phyloP scores from a whole-genome alignment of 768 basidiomycete species.

The Tricholoma terreum region DNA sequence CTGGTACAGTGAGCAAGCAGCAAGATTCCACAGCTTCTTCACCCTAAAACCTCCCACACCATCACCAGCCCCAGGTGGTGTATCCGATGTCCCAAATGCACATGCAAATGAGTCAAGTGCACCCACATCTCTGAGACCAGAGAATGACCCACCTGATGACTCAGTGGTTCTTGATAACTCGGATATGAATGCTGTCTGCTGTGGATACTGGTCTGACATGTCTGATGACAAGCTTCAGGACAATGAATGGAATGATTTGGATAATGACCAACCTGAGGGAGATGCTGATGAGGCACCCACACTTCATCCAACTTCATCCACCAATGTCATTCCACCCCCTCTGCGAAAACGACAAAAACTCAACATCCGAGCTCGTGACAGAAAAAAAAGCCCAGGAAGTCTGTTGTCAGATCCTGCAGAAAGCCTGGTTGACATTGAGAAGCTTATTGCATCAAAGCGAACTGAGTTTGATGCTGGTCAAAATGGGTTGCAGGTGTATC shows the following conservation, averaged over 20 bases:
- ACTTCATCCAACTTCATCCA: conserved; percentile 4
- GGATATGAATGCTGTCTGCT: neutral
- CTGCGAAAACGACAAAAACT: conserved; percentile 9
- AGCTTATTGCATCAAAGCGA: conserved; percentile 12
- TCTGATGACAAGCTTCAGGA: neutral
- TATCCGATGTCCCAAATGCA: neutral
- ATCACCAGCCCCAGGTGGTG: neutral
- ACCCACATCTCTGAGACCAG: too few relatives aligned
- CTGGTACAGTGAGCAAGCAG: neutral
- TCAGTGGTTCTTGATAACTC: neutral
- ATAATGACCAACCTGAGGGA: neutral
- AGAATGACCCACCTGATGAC: neutral
- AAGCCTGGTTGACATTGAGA: conserved; percentile 8
- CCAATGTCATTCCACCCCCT: conserved; percentile 2
- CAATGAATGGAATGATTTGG: too few relatives aligned
- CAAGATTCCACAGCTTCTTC: neutral
- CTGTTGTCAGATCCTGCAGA: neutral
- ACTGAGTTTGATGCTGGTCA: conserved; percentile 8
- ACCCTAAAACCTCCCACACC: neutral
- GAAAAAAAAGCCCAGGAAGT: neutral
- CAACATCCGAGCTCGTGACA: conserved; percentile 2
- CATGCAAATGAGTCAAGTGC: neutral
- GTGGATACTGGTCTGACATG: neutral
- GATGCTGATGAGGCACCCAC: neutral
- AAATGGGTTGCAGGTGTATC: conserved; percentile 18